phyloP scores from a whole-genome alignment of 441 rosid genomes.

The Lepidium campestre region DNA sequence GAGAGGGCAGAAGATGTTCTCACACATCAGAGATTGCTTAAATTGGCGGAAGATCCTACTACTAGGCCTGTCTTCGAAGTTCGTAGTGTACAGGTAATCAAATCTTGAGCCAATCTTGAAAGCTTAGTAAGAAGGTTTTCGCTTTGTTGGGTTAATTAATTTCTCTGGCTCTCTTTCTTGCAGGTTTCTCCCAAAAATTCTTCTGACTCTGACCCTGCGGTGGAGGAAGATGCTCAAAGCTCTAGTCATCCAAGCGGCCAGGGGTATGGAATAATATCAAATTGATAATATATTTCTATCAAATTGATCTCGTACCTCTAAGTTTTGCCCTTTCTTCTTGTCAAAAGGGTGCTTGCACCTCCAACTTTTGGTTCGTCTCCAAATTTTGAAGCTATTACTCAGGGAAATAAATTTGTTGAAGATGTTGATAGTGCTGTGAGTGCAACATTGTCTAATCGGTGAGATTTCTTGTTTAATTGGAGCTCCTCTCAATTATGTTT shows the following conservation, averaged over 20 bases:
- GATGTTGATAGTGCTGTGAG: conserved; percentile 58
- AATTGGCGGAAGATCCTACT: conserved; percentile 70
- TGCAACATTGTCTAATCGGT: conserved; percentile 32
- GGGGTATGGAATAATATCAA: conserved; percentile 27
- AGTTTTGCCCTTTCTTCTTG: neutral
- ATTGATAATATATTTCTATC: neutral
- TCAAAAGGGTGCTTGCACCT: conserved; percentile 67
- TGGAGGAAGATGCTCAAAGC: conserved; percentile 76
- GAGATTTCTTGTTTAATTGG: conserved; percentile 2
- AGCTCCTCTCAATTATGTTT: neutral
- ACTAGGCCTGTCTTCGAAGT: conserved; percentile 80
- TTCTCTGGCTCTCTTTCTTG: neutral
- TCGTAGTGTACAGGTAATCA: conserved; percentile 68
- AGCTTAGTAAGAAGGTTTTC: neutral
- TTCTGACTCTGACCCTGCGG: conserved; percentile 37
- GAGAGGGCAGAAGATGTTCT: conserved; percentile 95
- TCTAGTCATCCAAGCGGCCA: conserved; percentile 41
- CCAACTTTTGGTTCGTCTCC: conserved; percentile 91
- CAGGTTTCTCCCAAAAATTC: conserved; percentile 60
- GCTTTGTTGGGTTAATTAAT: neutral
- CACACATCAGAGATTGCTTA: conserved; percentile 61
- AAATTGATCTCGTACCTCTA: neutral
- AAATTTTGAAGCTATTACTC: conserved; percentile 61
- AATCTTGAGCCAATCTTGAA: neutral
- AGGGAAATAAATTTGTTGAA: conserved; percentile 37